phyloP scores from a whole-genome alignment of 2,329 filamentous ascomycete species.

The Drechslera avenae region DNA sequence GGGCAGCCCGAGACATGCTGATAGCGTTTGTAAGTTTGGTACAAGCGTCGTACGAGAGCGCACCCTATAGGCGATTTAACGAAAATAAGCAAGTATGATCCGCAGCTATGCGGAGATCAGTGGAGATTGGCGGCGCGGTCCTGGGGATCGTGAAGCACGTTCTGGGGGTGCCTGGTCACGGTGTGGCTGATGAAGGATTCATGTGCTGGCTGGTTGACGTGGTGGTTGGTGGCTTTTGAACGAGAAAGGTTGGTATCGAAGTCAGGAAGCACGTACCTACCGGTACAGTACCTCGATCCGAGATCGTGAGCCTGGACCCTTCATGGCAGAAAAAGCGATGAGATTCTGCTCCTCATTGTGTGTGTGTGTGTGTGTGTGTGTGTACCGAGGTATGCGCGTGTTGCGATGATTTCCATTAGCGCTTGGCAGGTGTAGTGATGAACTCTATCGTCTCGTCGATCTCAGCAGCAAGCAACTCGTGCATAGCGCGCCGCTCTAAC shows the following conservation, averaged over 20 bases:
- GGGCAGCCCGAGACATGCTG: conserved; percentile 5
- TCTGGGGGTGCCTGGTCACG: neutral
- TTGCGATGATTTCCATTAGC: neutral
- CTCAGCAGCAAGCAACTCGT: neutral
- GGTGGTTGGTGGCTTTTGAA: neutral
- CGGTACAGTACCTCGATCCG: neutral
- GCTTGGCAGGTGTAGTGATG: conserved; percentile 4
- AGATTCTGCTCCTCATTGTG: neutral
- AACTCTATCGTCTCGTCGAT: conserved; percentile 2
- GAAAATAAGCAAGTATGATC: conserved; percentile 5
- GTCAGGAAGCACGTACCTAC: neutral
- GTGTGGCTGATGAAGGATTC: neutral
- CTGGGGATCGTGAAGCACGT: neutral
- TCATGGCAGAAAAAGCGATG: too few relatives aligned
- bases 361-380: too few relatives aligned
- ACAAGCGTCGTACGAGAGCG: conserved; percentile 6
- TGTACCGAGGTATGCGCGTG: neutral
- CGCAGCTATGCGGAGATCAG: neutral
- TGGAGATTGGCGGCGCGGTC: conserved; percentile 1
- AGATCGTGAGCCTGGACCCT: too few relatives aligned
- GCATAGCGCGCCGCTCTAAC: conserved; percentile 5
- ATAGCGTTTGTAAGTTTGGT: neutral
- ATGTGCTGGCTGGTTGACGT: neutral
- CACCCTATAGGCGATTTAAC: conserved; percentile 3
- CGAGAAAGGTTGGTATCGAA: neutral